Evolutionary conservation across 2,329 filamentous ascomycete species (phyloP), one percentile per base, ranked within the genome.

Genomic region (Cladosporium sp.): DNA sequence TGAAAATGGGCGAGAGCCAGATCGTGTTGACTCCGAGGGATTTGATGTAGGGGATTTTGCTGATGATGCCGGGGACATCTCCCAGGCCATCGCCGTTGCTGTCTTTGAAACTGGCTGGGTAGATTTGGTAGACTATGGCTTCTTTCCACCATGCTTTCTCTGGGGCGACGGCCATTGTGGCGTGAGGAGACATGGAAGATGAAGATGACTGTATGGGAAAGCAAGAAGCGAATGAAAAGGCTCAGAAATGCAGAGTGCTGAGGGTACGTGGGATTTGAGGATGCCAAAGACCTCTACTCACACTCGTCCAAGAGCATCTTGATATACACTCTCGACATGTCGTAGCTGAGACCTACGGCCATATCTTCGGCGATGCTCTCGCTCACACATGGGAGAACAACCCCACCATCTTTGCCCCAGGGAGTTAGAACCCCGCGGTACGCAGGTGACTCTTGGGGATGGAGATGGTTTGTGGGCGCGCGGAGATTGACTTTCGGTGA

Each of bases 1-100:
- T 79, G 54, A 82, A 78, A 64, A 85, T 80, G 11, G 85, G 85
- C 41, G 78, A 85, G 1, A 85, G 67, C 84, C 85, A 88, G 51
- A 88, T 73, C 7, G 80, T 75, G 58, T 87, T 78, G 15, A 84
- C 70, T 0, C 84, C 84, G 0, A 88, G 68, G 2, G 70, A 67
- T 60, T 80, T 71, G 34, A 86, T 72, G 61, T 86, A 85, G 58
- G 81, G 74, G 1, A 87, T 70, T 55, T 82, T 80, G 37, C 76
- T 76, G 9, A 79, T 77, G 51, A 86, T 80, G n/a, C 84, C 84
- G 6, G 73, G 75, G 15, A 88, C 68, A 56, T 85, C 79, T 9
- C 83, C 82, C 57, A 80, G 72, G 45, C 84, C 80, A 58, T 82
- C 77, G 32, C 74, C 74, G 51, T 82, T 80, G 54, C 74, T 75